Evolutionary conservation across 2,329 filamentous ascomycete species (phyloP).

Genomic region (Orbilia quercus): DNA sequence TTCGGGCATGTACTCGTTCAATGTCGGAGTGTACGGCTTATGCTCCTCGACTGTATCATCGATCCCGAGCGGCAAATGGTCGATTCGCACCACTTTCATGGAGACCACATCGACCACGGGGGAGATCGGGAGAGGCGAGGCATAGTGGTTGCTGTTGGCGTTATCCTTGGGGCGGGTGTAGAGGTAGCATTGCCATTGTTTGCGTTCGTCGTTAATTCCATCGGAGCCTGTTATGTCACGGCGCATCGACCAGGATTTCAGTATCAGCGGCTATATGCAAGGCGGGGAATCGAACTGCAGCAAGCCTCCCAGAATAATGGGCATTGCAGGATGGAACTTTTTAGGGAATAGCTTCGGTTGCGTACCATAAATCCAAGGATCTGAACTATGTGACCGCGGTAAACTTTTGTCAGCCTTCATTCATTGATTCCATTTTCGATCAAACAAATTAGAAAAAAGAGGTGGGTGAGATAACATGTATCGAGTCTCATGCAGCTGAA

Average conservation of each 20-base stretch:
- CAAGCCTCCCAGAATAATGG: no score
- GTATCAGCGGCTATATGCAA: conserved; percentile 18
- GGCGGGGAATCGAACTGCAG: not conserved
- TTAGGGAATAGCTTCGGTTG: no score
- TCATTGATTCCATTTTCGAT: no score
- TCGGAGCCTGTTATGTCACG: conserved; percentile 67
- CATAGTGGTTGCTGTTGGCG: conserved; percentile 76
- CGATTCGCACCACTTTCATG: conserved; percentile 75
- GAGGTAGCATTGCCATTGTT: conserved; percentile 73
- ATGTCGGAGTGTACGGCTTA: conserved; percentile 68
- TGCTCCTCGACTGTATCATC: conserved; percentile 70
- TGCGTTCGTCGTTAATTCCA: conserved; percentile 67
- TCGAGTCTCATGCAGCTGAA: no score
- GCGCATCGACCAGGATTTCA: not conserved
- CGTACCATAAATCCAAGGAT: conserved; percentile 74
- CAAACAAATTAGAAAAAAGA: no score
- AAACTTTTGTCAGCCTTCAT: not conserved
- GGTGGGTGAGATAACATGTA: no score
- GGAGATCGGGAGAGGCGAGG: conserved; percentile 74
- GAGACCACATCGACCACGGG: conserved; percentile 74
- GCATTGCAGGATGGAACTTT: no score
- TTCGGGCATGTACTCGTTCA: conserved; percentile 75
- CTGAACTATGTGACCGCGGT: conserved; percentile 61
- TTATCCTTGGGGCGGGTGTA: conserved; percentile 72
- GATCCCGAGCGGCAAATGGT: conserved; percentile 74